Conservation (phyloP, 2,329 filamentous ascomycete species). For the Polytolypa hystricis region DNA sequence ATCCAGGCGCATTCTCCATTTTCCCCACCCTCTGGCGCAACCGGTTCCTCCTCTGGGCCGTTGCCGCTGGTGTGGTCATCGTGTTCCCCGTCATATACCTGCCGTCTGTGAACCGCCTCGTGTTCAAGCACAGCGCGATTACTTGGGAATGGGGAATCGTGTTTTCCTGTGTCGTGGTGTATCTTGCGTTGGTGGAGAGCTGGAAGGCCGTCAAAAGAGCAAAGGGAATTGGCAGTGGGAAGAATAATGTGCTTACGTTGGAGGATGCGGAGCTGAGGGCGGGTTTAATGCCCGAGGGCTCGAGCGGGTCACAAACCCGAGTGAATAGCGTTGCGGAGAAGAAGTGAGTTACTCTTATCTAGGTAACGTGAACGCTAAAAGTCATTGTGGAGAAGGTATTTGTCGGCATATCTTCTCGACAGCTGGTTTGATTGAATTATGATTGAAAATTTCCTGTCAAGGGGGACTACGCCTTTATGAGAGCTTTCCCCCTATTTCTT, state of each 20-base stretch:
- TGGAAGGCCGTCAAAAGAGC: constrained; percentile 56
- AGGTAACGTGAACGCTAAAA: no score
- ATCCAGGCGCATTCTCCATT: constrained; percentile 54
- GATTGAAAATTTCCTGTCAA: no score
- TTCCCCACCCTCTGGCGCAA: constrained; percentile 57
- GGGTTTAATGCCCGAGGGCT: constrained; percentile 19
- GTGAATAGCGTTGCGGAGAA: no score
- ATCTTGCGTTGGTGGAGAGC: constrained; percentile 50
- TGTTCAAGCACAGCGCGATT: constrained; percentile 56
- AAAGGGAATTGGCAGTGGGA: constrained; percentile 24
- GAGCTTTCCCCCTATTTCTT: no score
- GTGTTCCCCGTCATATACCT: constrained; percentile 55
- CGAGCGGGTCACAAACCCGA: no score
- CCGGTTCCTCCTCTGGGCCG: constrained; percentile 57
- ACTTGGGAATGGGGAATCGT: constrained; percentile 61
- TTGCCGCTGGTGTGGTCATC: constrained; percentile 44
- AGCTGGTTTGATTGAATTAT: no score
- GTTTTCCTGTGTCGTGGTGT: constrained; percentile 47
- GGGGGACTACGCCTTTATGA: no score
- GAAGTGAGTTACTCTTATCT: no score
- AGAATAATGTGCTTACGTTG: constrained; percentile 20
- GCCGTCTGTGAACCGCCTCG: constrained; percentile 50
- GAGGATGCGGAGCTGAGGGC: constrained; percentile 24
- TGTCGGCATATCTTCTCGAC: no score
- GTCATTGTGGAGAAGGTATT: no score